Evolutionary conservation across 2,329 filamentous ascomycete species (phyloP).

Genomic region (Drechslerella coelobrocha): DNA sequence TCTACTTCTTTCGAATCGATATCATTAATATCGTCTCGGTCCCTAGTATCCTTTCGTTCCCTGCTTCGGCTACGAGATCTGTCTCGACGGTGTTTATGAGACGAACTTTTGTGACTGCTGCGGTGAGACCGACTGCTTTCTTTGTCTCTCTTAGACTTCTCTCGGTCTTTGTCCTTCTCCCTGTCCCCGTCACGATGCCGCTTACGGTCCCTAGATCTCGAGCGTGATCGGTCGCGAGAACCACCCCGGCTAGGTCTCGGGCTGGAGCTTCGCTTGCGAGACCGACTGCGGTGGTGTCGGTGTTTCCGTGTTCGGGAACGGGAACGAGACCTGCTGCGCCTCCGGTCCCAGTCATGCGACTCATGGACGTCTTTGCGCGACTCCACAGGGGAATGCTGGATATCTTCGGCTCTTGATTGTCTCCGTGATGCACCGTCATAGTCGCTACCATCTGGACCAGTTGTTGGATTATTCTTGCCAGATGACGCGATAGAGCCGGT

Average conservation of each 20-base stretch:
- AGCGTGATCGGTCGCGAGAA: slow-evolving; percentile 43
- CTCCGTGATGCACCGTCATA: slow-evolving; percentile 34
- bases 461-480: slow-evolving; percentile 27
- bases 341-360: slow-evolving; percentile 43
- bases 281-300: slow-evolving; percentile 51
- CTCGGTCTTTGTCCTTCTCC: slow-evolving; percentile 51
- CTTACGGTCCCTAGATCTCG: slow-evolving; percentile 40
- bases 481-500: slow-evolving; percentile 41
- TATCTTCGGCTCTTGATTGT: slow-evolving; percentile 37
- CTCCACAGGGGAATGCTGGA: slow-evolving; percentile 35
- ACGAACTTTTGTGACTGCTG: slow-evolving; percentile 51
- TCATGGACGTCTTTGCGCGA: slow-evolving; percentile 43
- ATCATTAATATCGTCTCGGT: slow-evolving; percentile 52
- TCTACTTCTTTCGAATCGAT: slow-evolving; percentile 49
- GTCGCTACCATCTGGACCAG: slow-evolving; percentile 33
- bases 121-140: slow-evolving; percentile 51
- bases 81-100: slow-evolving; percentile 47
- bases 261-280: slow-evolving; percentile 51
- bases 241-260: slow-evolving; percentile 27
- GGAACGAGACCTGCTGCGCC: slow-evolving; percentile 52
- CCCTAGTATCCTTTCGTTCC: slow-evolving; percentile 43
- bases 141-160: slow-evolving; percentile 36
- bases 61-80: slow-evolving; percentile 46
- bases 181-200: slow-evolving; percentile 46
- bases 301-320: slow-evolving; percentile 50